phyloP scores from a whole-genome alignment of 441 rosid genomes.

The Sinapis alba region DNA sequence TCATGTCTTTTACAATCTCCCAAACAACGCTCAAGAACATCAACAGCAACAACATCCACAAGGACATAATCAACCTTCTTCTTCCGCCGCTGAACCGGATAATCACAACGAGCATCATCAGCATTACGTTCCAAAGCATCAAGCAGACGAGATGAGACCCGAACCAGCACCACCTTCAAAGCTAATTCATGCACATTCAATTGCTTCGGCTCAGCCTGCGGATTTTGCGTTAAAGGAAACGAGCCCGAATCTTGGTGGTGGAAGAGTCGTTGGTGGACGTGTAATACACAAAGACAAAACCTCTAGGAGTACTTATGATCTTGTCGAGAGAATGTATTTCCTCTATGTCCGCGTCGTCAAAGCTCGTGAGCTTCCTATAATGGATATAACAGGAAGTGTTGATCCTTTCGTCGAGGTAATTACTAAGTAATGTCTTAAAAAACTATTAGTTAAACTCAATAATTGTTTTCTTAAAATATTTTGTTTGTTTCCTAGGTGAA shows the following conservation, averaged over 20 bases:
- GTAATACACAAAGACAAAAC: conserved; percentile 82
- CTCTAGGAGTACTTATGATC: conserved; percentile 82
- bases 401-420: conserved; percentile 91
- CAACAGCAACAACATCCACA: conserved; percentile 45
- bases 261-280: conserved; percentile 91
- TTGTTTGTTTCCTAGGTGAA: conserved; percentile 45
- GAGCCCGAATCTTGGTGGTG: conserved; percentile 94
- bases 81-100: conserved; percentile 21
- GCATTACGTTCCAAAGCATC: conserved; percentile 65
- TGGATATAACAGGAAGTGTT: conserved; percentile 88
- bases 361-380: conserved; percentile 92
- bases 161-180: conserved; percentile 59
- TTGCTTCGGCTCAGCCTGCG: conserved; percentile 69
- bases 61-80: conserved; percentile 42
- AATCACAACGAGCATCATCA: conserved; percentile 42
- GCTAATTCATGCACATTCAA: conserved; percentile 72
- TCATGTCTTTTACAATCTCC: conserved; percentile 77
- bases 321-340: conserved; percentile 90
- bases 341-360: conserved; percentile 90
- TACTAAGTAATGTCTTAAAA: neutral
- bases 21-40: conserved; percentile 52
- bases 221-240: conserved; percentile 94
- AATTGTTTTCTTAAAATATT: neutral
- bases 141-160: conserved; percentile 71
- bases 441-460: neutral